Evolutionary conservation across 2,329 filamentous ascomycete genomes (phyloP).

Genomic region (Scolecobasidium constrictum): DNA sequence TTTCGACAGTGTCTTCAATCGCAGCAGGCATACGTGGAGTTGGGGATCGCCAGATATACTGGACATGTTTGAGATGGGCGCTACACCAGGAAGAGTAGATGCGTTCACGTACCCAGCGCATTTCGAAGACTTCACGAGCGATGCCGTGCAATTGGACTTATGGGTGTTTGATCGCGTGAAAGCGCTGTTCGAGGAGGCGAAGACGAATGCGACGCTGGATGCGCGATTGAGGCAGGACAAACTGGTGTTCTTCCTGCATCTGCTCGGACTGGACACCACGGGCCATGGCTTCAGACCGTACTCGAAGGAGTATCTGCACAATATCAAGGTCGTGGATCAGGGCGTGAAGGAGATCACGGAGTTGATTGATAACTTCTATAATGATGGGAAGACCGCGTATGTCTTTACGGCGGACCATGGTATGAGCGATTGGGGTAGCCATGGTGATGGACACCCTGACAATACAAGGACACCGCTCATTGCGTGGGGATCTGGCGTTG

Average conservation of each 20-base stretch:
- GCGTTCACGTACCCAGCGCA: constrained; percentile 77
- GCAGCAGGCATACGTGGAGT: constrained; percentile 94
- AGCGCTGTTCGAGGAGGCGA: constrained; percentile 70
- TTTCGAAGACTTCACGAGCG: constrained; percentile 77
- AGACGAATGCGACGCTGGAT: constrained; percentile 64
- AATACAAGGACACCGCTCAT: constrained; percentile 93
- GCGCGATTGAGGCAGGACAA: constrained; percentile 69
- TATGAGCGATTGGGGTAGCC: constrained; percentile 99
- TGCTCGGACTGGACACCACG: constrained; percentile 83
- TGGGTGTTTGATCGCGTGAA: constrained; percentile 97
- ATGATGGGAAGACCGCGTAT: constrained; percentile 73
- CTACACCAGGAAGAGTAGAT: constrained; percentile 75
- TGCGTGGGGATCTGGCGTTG: constrained; percentile 85
- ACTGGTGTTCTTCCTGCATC: constrained; percentile 86
- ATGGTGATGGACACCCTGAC: constrained; percentile 93
- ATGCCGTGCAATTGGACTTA: constrained; percentile 70
- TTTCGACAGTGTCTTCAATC: constrained; percentile 98
- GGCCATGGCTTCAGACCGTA: constrained; percentile 84
- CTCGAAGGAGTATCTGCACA: constrained; percentile 88
- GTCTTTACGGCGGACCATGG: constrained; percentile 97
- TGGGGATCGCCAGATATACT: constrained; percentile 98
- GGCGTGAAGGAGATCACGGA: constrained; percentile 77
- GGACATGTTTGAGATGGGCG: constrained; percentile 94
- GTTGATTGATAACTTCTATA: constrained; percentile 77
- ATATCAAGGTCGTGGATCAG: constrained; percentile 87